Evolutionary conservation across 805 yeast genomes (phyloP), one percentile per base, ranked within the genome.

Genomic region (Metschnikowia noctiluminum): DNA sequence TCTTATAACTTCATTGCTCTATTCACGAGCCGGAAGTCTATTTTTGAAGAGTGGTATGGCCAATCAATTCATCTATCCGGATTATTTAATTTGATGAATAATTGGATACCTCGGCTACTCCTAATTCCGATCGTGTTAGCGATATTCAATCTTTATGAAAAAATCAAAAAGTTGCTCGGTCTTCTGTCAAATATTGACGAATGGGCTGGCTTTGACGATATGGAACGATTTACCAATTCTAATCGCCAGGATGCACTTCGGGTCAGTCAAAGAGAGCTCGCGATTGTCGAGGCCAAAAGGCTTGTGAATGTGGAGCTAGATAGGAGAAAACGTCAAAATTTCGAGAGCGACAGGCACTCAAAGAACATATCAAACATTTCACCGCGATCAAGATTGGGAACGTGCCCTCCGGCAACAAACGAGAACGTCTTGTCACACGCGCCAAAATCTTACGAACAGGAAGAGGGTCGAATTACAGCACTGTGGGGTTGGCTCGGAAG

Each of bases 1-100:
- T 81, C 88, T 27, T 89, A 85, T 67, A 89, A 89, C 65, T 89
- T 86, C 61, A 64, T 88, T 48, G 85, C 87, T 43, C 70, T 89
- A 46, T 76, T 85, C 49, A 74, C 81, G 2, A 71, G 77, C 15
- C 68, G 84, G 28, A 48, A 64, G 26, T 73, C 82, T 1, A 69
- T 73, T 11, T 89, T 89, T 64, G 89, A 87, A 60, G 76, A 78
- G 42, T 87, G 90, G 70, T 74, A 85, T 51, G 95, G 94, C 7
- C 73, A 79, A 56, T 84, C 89, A 6, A 85, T 89, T 61, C 85
- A 87, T 57, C 68, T 88, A 54, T 84, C 91, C 10, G 84, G 89
- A 3, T 69, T 88, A 30, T 91, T 92, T 54, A 80, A 81, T 47
- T 74, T 81, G 55, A 74, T 88, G 65, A 87, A 87, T 63, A 81